These are phyloP conservation scores for Aspergillus campestris DNA, from an alignment of 495 filamentous ascomycete species.

Conservation along the genomic window DNA sequence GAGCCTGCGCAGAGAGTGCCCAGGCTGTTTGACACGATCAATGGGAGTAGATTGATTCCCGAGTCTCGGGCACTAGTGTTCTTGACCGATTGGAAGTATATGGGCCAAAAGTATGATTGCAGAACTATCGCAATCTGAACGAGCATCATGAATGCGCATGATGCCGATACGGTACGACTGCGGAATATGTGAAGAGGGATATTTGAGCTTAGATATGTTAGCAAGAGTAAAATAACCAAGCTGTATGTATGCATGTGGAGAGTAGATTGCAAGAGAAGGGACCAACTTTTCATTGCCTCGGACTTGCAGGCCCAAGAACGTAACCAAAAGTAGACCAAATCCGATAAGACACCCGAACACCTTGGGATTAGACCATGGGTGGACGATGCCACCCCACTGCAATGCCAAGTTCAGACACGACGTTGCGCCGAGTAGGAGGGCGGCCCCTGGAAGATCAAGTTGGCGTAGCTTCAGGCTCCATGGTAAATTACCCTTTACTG, in stretches of 20 bases:
- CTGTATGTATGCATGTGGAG: too few relatives aligned
- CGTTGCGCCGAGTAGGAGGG: constrained; percentile 22
- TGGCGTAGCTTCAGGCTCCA: constrained; percentile 5
- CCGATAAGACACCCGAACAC: constrained; percentile 22
- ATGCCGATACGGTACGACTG: constrained; percentile 28
- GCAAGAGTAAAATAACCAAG: constrained; percentile 19
- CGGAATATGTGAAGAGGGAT: constrained; percentile 26
- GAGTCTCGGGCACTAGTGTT: constrained; percentile 8
- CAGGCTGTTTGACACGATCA: constrained; percentile 21
- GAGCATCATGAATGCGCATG: constrained; percentile 8
- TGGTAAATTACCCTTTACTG: neutral
- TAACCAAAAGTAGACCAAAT: too few relatives aligned
- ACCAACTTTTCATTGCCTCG: too few relatives aligned
- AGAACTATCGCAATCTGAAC: constrained; percentile 3
- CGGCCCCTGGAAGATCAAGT: constrained; percentile 23
- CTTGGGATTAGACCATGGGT: constrained; percentile 20
- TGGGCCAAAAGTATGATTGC: constrained; percentile 12
- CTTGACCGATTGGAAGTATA: constrained; percentile 19
- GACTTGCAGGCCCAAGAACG: too few relatives aligned
- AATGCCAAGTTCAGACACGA: constrained; percentile 29
- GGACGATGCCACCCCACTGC: constrained; percentile 25
- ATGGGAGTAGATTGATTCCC: constrained; percentile 18
- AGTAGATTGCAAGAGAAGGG: too few relatives aligned
- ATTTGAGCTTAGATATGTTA: constrained; percentile 19
- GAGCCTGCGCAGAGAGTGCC: constrained; percentile 1